Evolutionary conservation across 1,284 basidiomycete genomes (phyloP).

Genomic region (Puccinia coronata): DNA sequence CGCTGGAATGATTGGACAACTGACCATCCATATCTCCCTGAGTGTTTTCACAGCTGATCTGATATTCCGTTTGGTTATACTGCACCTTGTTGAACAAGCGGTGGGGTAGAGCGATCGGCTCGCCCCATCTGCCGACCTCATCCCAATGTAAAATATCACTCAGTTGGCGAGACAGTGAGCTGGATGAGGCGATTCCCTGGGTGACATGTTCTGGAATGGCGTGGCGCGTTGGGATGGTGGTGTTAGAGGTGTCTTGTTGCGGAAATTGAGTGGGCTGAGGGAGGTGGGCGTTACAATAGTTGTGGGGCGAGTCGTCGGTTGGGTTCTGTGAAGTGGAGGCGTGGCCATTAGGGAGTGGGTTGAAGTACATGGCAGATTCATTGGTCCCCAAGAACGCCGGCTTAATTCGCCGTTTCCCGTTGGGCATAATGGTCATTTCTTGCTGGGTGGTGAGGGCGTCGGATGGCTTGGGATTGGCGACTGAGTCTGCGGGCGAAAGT

Average conservation of each 20-base stretch:
- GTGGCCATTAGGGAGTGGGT: constrained; percentile 3
- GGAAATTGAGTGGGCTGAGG: background rate
- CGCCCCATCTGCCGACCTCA: constrained; percentile 11
- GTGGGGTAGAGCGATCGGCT: background rate
- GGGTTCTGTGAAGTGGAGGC: constrained; percentile 14
- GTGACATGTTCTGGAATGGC: background rate
- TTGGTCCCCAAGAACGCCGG: constrained; percentile 62
- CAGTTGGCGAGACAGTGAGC: background rate
- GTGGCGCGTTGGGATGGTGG: constrained; percentile 39
- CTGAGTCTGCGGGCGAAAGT: constrained; percentile 46
- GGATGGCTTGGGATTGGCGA: constrained; percentile 40
- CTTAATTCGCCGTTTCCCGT: constrained; percentile 69
- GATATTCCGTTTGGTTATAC: background rate
- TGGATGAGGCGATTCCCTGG: background rate
- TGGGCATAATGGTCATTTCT: constrained; percentile 58
- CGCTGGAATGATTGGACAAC: background rate
- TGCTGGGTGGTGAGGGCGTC: constrained; percentile 53
- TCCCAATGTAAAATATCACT: constrained; percentile 15
- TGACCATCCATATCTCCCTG: constrained; percentile 21
- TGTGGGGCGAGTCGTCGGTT: background rate
- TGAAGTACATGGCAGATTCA: constrained; percentile 35
- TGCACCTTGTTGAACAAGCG: background rate
- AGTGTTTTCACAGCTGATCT: background rate
- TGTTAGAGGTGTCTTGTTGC: constrained; percentile 32
- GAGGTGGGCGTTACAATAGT: no score